Percentiles rank a stretch among this genome's conserved stretches.
Evolutionary conservation across 768 basidiomycete genomes (phyloP).

Genomic region (Fomitopsis serialis): DNA sequence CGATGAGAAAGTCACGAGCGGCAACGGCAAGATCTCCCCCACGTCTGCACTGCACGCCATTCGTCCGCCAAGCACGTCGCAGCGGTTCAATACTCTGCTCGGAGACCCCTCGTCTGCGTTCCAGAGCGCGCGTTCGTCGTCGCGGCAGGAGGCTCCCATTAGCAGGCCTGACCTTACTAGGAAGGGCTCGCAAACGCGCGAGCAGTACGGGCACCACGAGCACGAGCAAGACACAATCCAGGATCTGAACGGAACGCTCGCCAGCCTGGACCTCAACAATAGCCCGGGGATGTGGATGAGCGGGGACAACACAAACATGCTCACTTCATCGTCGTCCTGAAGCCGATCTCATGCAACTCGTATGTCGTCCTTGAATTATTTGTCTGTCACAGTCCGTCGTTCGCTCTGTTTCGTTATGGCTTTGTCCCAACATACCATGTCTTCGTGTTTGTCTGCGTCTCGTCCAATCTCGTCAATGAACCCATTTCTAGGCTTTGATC

Average conservation of each 20-base stretch:
- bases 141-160: slow-evolving; percentile 33
- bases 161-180: slow-evolving; percentile 15
- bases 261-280: slow-evolving; percentile 61
- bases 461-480: slow-evolving; percentile 2
- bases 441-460: slow-evolving; percentile 4
- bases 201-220: slow-evolving; percentile 10
- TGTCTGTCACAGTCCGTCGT: slow-evolving; percentile 1
- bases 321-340: background rate
- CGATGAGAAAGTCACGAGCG: slow-evolving; percentile 31
- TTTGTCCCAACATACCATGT: slow-evolving; percentile 11
- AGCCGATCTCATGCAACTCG: background rate
- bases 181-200: slow-evolving; percentile 11
- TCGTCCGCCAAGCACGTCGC: slow-evolving; percentile 40
- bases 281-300: slow-evolving; percentile 28
- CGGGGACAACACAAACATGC: slow-evolving; percentile 15
- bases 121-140: slow-evolving; percentile 31
- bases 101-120: slow-evolving; percentile 33
- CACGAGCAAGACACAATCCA: slow-evolving; percentile 51
- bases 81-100: slow-evolving; percentile 40
- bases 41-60: slow-evolving; percentile 24
- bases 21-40: slow-evolving; percentile 38
- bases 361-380: slow-evolving; percentile 3
- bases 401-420: slow-evolving; percentile 5
- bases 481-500: slow-evolving; percentile 14
- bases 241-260: slow-evolving; percentile 72